phyloP scores from a whole-genome alignment of 805 yeast genomes.

The Metschnikowia reukaufii region DNA sequence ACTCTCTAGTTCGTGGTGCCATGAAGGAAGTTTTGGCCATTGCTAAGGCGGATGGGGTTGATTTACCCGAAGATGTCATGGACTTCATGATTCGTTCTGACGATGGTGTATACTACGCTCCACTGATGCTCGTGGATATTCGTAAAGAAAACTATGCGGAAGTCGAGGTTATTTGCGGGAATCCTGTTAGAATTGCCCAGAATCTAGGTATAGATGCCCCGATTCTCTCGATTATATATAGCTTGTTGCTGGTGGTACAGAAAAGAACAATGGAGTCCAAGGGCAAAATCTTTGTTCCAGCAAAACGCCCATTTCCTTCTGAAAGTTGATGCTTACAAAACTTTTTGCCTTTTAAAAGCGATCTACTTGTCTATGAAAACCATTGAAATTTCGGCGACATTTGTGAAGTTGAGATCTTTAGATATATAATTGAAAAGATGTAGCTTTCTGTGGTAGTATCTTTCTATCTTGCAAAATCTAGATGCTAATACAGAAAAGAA shows the following conservation, averaged over 20 bases:
- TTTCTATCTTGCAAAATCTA: too few relatives aligned
- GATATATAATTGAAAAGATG: too few relatives aligned
- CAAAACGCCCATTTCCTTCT: constrained; percentile 18
- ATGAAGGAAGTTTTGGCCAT: constrained; percentile 25
- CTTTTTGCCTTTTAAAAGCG: too few relatives aligned
- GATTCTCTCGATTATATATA: constrained; percentile 23
- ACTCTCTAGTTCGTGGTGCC: constrained; percentile 19
- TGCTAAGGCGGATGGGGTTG: constrained; percentile 28
- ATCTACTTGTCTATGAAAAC: too few relatives aligned
- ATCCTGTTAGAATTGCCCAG: constrained; percentile 39
- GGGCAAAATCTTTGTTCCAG: constrained; percentile 24
- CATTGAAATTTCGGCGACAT: too few relatives aligned
- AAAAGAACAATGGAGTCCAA: constrained; percentile 20
- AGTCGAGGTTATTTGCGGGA: constrained; percentile 41
- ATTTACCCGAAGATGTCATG: constrained; percentile 20
- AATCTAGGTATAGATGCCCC: constrained; percentile 35
- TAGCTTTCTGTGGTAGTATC: too few relatives aligned
- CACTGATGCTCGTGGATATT: constrained; percentile 42
- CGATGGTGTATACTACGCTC: constrained; percentile 39
- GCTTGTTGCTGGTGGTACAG: constrained; percentile 24
- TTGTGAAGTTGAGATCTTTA: too few relatives aligned
- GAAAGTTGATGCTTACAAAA: too few relatives aligned
- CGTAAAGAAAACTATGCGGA: constrained; percentile 40
- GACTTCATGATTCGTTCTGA: constrained; percentile 25
- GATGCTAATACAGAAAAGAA: too few relatives aligned